phyloP scores from a whole-genome alignment of 2,329 filamentous ascomycete species.

The Chaetomium globosum region DNA sequence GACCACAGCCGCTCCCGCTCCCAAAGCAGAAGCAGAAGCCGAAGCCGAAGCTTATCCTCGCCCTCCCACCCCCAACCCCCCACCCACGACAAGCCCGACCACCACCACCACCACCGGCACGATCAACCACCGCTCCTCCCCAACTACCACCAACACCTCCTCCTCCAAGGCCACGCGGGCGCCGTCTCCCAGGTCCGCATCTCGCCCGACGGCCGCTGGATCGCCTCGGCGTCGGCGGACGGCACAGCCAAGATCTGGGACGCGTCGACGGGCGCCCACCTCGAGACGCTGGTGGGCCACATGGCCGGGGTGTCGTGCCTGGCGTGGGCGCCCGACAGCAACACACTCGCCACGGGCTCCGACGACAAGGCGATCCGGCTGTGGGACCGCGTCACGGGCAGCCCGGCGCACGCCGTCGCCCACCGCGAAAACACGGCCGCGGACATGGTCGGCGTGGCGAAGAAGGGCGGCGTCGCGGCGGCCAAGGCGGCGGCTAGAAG shows the following conservation, averaged over 20 bases:
- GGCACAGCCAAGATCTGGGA: constrained; percentile 92
- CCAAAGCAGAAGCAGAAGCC: constrained; percentile 11
- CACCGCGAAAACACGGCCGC: constrained; percentile 27
- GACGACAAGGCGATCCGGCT: constrained; percentile 96
- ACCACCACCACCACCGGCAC: constrained; percentile 42
- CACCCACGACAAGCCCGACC: constrained; percentile 31
- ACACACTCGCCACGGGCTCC: constrained; percentile 83
- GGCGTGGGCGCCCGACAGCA: constrained; percentile 90
- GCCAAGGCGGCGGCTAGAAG: constrained; percentile 22
- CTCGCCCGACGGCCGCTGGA: constrained; percentile 85
- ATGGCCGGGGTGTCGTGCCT: constrained; percentile 89
- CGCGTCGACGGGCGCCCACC: constrained; percentile 71
- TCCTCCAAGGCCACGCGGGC: constrained; percentile 75
- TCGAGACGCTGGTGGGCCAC: constrained; percentile 90
- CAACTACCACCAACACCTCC: constrained; percentile 69
- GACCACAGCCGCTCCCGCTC: constrained; percentile 9
- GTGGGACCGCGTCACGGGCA: constrained; percentile 74
- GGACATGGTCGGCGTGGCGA: constrained; percentile 10
- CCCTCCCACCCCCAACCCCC: constrained; percentile 25
- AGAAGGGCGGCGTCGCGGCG: constrained; percentile 16
- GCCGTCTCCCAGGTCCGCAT: constrained; percentile 85
- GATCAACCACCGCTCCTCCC: constrained; percentile 58
- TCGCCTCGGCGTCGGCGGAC: constrained; percentile 89
- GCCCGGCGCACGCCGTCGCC: constrained; percentile 41
- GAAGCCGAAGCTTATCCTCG: constrained; percentile 22